These are phyloP conservation scores for Pyricularia sp. DNA, from an alignment of 2,329 filamentous ascomycete genomes.

Conservation along the genomic window DNA sequence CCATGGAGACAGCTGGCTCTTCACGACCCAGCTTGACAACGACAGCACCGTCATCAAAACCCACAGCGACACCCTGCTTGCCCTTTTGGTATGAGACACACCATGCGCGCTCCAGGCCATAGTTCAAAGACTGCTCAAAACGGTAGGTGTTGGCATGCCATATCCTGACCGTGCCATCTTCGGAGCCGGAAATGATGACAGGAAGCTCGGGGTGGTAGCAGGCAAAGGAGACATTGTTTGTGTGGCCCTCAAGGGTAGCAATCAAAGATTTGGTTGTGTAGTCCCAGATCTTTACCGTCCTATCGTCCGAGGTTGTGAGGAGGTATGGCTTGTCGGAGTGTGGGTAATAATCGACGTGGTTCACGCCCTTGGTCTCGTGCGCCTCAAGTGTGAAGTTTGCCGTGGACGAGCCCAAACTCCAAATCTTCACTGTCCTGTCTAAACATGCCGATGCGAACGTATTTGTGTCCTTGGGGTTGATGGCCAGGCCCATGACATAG, in stretches of 20 bases:
- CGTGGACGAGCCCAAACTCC: constrained; percentile 78
- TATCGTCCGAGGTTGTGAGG: constrained; percentile 91
- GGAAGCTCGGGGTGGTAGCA: constrained; percentile 96
- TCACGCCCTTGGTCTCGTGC: constrained; percentile 94
- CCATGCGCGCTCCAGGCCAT: constrained; percentile 93
- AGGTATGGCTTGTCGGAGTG: constrained; percentile 75
- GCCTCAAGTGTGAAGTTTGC: constrained; percentile 96
- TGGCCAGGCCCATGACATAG: constrained; percentile 88
- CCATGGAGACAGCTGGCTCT: constrained; percentile 97
- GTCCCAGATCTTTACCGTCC: constrained; percentile 97
- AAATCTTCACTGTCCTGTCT: constrained; percentile 77
- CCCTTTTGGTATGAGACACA: constrained; percentile 94
- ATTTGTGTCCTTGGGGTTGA: constrained; percentile 96
- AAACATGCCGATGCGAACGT: constrained; percentile 88
- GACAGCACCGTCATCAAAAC: constrained; percentile 95
- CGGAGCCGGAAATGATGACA: constrained; percentile 94
- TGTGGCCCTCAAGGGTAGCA: constrained; percentile 92
- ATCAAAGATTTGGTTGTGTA: constrained; percentile 98
- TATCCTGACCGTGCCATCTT: constrained; percentile 94
- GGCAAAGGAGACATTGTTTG: constrained; percentile 95
- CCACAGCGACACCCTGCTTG: constrained; percentile 87
- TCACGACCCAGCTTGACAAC: constrained; percentile 97
- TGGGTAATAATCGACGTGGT: constrained; percentile 87
- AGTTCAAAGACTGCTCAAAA: constrained; percentile 91
- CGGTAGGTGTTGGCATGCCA: constrained; percentile 98